Evolutionary conservation across 495 filamentous ascomycete species (phyloP).

Genomic region (Viridothelium virens): DNA sequence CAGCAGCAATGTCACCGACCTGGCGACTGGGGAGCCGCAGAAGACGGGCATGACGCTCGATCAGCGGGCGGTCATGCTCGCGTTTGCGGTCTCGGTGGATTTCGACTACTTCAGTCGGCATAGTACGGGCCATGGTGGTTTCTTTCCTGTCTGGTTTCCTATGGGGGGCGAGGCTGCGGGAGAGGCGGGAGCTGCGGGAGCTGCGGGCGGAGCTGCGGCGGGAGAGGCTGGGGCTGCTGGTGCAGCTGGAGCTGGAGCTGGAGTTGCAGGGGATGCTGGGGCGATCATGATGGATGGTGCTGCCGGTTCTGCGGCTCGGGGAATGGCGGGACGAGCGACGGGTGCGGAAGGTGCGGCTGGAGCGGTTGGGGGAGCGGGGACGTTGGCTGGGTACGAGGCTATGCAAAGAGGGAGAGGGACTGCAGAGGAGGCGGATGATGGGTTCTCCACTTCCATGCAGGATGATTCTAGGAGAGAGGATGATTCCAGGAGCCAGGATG

Average conservation of each 20-base stretch:
- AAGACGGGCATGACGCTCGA: conserved; percentile 56
- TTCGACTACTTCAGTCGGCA: conserved; percentile 68
- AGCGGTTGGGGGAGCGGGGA: conserved; percentile 45
- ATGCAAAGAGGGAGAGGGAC: conserved; percentile 43
- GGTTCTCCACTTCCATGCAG: background rate
- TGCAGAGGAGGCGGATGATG: conserved; percentile 15
- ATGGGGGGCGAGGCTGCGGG: conserved; percentile 43
- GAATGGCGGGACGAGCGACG: conserved; percentile 35
- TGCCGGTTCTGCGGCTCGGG: conserved; percentile 39
- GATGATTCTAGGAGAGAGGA: background rate
- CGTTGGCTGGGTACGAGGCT: conserved; percentile 57
- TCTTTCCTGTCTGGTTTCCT: conserved; percentile 55
- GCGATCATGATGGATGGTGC: conserved; percentile 20
- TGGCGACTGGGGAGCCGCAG: conserved; percentile 17
- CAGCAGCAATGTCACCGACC: background rate
- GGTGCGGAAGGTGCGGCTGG: conserved; percentile 39
- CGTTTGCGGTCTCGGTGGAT: conserved; percentile 61
- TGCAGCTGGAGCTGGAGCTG: conserved; percentile 33
- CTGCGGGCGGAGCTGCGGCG: conserved; percentile 39
- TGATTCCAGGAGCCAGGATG: conserved; percentile 22
- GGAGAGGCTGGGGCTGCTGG: conserved; percentile 36
- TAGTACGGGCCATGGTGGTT: conserved; percentile 41
- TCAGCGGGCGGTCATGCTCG: conserved; percentile 64
- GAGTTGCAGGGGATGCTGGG: conserved; percentile 31
- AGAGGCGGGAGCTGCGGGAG: conserved; percentile 33